Conservation (phyloP, 257 asterid species). For the Craterostigma plantagineum region DNA sequence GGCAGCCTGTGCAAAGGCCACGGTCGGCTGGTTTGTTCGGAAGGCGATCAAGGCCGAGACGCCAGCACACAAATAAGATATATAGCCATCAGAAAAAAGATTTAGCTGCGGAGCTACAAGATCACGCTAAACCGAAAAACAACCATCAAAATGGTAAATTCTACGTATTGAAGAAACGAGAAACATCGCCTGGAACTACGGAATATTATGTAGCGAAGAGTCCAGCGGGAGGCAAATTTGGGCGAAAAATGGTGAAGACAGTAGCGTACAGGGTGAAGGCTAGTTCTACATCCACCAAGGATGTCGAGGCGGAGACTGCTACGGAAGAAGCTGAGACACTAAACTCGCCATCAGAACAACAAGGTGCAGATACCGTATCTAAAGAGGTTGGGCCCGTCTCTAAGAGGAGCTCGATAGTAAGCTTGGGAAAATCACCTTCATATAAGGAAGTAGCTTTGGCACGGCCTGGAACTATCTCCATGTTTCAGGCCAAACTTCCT, state of each 20-base stretch:
- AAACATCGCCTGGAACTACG: conserved; percentile 46
- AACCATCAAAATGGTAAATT: conserved; percentile 43
- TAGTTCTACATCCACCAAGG: conserved; percentile 30
- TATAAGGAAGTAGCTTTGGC: conserved; percentile 97
- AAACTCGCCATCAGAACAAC: conserved; percentile 26
- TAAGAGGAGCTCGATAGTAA: conserved; percentile 59
- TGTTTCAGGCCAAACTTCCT: conserved; percentile 43
- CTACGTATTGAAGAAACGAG: conserved; percentile 51
- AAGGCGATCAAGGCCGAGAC: conserved; percentile 59
- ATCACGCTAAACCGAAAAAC: conserved; percentile 33
- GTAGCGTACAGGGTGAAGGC: conserved; percentile 85
- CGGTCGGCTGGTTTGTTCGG: conserved; percentile 64
- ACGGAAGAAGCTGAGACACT: conserved; percentile 27
- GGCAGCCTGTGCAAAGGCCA: conserved; percentile 93
- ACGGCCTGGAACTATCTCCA: conserved; percentile 80
- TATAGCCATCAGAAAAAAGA: conserved; percentile 60
- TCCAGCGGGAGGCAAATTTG: conserved; percentile 49
- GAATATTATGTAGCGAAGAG: conserved; percentile 74
- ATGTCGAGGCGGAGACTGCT: conserved; percentile 21
- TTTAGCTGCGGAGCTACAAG: conserved; percentile 23
- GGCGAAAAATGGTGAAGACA: conserved; percentile 56
- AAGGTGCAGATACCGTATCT: conserved; percentile 20
- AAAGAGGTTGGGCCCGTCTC: conserved; percentile 29
- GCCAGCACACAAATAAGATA: conserved; percentile 38
- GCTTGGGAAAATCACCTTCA: conserved; percentile 84